Evolutionary conservation across 805 yeast genomes (phyloP).

Genomic region (Pichia membranifaciens): DNA sequence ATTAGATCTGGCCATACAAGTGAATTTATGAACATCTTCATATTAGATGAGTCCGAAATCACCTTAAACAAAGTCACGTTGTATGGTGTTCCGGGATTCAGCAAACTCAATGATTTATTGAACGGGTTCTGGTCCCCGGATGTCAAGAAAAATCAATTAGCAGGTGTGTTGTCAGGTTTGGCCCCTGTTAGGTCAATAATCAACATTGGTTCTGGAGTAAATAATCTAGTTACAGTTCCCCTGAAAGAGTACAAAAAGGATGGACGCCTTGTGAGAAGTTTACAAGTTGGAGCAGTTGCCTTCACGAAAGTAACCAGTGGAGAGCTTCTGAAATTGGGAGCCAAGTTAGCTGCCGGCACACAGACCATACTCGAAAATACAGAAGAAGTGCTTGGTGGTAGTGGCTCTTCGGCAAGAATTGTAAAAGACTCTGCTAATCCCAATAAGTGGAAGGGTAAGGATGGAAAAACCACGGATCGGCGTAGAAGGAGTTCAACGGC

Average conservation of each 20-base stretch:
- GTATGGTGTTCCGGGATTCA: conserved; percentile 75
- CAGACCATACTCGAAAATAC: conserved; percentile 75
- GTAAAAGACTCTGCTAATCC: conserved; percentile 7
- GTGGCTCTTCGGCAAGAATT: conserved; percentile 45
- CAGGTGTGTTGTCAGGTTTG: conserved; percentile 76
- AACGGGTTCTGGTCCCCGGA: conserved; percentile 85
- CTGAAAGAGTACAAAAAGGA: conserved; percentile 68
- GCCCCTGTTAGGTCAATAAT: conserved; percentile 76
- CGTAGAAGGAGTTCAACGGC: conserved; percentile 23
- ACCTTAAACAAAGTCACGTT: conserved; percentile 53
- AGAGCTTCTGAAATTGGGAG: conserved; percentile 76
- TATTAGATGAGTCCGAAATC: conserved; percentile 79
- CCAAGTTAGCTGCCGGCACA: conserved; percentile 81
- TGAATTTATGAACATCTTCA: conserved; percentile 84
- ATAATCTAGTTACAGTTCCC: conserved; percentile 68
- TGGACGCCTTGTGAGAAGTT: conserved; percentile 59
- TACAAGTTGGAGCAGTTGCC: conserved; percentile 67
- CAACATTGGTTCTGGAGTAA: conserved; percentile 72
- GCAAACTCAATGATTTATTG: conserved; percentile 48
- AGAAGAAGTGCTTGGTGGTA: conserved; percentile 74
- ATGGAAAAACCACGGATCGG: conserved; percentile 9
- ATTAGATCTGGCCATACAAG: conserved; percentile 79
- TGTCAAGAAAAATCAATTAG: conserved; percentile 71
- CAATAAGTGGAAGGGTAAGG: conserved; percentile 6
- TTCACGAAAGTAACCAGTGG: conserved; percentile 76